A percentile compares a stretch with the other conserved stretches of the same genome.
Conservation (phyloP, 371 early-diverging fungal species). For the Blakeslea trispora region DNA sequence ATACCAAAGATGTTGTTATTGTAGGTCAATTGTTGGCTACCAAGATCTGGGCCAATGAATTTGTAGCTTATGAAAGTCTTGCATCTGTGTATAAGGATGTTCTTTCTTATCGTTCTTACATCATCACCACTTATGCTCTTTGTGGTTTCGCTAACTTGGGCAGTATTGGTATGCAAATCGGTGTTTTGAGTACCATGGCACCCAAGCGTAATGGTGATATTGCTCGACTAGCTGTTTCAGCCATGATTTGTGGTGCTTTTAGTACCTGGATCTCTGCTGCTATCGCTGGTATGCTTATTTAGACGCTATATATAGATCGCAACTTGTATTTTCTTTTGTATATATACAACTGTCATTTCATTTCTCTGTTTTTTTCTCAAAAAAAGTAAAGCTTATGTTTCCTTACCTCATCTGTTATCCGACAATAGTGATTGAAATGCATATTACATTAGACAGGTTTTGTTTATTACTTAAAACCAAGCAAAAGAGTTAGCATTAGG, state of each 20-base stretch:
- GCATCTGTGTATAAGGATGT: slow-evolving; percentile 26
- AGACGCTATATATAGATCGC: slow-evolving; percentile 15
- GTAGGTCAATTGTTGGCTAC: slow-evolving; percentile 81
- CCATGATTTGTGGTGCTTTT: slow-evolving; percentile 81
- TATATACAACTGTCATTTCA: neutral
- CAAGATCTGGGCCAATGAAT: slow-evolving; percentile 91
- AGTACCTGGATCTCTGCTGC: slow-evolving; percentile 85
- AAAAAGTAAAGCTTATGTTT: too few species aligned
- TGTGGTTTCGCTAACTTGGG: slow-evolving; percentile 91
- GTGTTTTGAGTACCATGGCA: slow-evolving; percentile 78
- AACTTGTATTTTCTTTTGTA: neutral
- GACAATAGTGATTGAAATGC: too few species aligned
- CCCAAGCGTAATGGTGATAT: slow-evolving; percentile 79
- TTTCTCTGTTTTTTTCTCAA: too few species aligned
- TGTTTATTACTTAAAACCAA: too few species aligned
- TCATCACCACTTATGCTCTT: slow-evolving; percentile 77
- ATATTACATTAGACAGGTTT: too few species aligned
- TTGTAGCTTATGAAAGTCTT: slow-evolving; percentile 76
- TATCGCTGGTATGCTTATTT: slow-evolving; percentile 79
- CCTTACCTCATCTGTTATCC: too few species aligned
- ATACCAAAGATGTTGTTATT: slow-evolving; percentile 54
- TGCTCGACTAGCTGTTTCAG: slow-evolving; percentile 75
- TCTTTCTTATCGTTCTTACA: slow-evolving; percentile 46
- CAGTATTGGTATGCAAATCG: slow-evolving; percentile 88
- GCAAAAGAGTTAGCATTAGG: too few species aligned